Evolutionary conservation across 441 rosid species (phyloP).

Genomic region (Aquilaria agallochum): DNA sequence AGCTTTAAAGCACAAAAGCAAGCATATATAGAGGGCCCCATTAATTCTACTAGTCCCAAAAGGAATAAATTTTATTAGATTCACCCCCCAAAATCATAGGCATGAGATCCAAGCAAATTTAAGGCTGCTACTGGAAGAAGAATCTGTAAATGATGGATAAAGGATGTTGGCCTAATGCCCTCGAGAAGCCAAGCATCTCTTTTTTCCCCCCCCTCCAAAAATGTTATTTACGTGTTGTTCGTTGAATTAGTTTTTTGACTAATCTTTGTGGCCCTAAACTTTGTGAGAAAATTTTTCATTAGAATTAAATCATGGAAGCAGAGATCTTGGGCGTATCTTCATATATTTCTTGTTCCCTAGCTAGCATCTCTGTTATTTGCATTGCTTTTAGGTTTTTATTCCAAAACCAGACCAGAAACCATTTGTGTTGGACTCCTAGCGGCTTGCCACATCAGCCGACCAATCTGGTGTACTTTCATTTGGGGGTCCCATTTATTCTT

Average conservation of each 20-base stretch:
- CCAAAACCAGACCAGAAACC: slow-evolving; percentile 18
- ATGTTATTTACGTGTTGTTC: too few species aligned
- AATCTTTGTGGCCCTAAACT: too few species aligned
- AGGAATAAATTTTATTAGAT: slow-evolving; percentile 37
- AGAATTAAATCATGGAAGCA: too few species aligned
- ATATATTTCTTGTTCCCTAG: slow-evolving; percentile 15
- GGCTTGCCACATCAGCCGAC: slow-evolving; percentile 32
- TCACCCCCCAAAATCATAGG: slow-evolving; percentile 50
- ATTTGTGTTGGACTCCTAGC: slow-evolving; percentile 21
- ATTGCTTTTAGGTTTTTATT: slow-evolving; percentile 29
- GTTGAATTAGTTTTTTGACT: too few species aligned
- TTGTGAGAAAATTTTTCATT: too few species aligned
- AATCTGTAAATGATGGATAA: slow-evolving; percentile 71
- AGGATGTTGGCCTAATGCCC: slow-evolving; percentile 46
- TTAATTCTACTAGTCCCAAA: slow-evolving; percentile 4
- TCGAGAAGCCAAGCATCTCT: slow-evolving; percentile 78
- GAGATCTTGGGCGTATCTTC: too few species aligned
- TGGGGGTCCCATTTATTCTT: slow-evolving; percentile 19
- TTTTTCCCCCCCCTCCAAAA: slow-evolving; percentile 15
- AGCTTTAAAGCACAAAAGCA: slow-evolving; percentile 65
- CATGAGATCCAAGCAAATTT: slow-evolving; percentile 47
- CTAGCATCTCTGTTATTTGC: slow-evolving; percentile 33
- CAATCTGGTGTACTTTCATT: slow-evolving; percentile 30
- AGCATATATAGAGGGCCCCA: slow-evolving; percentile 39
- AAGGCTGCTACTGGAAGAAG: slow-evolving; percentile 60